These are phyloP conservation scores for Micromonas commoda DNA, from an alignment of 139 green algal genomes.

Conservation along the genomic window DNA sequence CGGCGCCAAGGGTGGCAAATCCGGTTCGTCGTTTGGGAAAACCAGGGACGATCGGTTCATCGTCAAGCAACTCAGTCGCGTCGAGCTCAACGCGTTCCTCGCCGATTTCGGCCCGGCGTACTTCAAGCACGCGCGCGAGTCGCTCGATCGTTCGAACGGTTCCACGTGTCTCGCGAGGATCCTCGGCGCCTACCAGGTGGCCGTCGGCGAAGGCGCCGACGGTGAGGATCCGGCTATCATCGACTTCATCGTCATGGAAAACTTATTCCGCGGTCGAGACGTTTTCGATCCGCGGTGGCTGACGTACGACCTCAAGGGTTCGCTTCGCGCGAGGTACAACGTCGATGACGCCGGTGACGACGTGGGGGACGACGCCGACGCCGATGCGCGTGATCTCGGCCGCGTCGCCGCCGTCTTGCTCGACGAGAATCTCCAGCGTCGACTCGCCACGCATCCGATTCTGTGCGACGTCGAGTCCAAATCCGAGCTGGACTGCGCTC, in stretches of 20 bases:
- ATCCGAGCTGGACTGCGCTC: conserved; percentile 54
- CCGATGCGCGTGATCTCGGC: too few relatives aligned
- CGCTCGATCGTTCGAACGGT: neutral
- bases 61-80: conserved; percentile 41
- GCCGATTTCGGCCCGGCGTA: conserved; percentile 76
- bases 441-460: neutral
- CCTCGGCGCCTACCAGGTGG: conserved; percentile 78
- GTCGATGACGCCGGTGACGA: neutral
- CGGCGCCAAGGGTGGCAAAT: conserved; percentile 73
- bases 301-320: conserved; percentile 94
- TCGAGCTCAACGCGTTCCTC: conserved; percentile 60
- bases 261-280: conserved; percentile 77
- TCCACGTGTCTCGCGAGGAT: conserved; percentile 85
- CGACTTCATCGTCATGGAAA: conserved; percentile 91
- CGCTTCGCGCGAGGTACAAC: conserved; percentile 47
- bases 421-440: conserved; percentile 10
- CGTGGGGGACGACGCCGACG: neutral
- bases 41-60: conserved; percentile 68
- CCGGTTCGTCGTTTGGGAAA: conserved; percentile 88
- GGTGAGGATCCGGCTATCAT: conserved; percentile 33
- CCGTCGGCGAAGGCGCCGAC: neutral
- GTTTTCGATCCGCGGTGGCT: conserved; percentile 25
- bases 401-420: neutral
- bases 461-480: neutral
- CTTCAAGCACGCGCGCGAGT: conserved; percentile 68